Conservation (phyloP, 345 rosid genomes). For the Lepidium sativum region DNA sequence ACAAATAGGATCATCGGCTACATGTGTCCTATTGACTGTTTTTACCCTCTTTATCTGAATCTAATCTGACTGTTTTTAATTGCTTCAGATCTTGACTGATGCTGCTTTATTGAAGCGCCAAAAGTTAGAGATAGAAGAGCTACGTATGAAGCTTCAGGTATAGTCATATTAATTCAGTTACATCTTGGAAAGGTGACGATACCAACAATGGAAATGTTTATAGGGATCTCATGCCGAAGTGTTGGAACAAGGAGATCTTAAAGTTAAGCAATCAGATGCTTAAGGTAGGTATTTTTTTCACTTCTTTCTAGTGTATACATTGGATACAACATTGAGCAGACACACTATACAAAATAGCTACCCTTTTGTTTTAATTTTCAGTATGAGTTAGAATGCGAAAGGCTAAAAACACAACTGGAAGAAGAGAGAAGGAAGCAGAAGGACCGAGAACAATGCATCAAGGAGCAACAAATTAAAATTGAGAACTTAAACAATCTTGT, state of each 20-base stretch:
- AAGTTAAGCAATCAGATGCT: slow-evolving; percentile 88
- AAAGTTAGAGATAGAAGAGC: slow-evolving; percentile 90
- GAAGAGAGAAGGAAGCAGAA: slow-evolving; percentile 75
- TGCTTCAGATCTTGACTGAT: slow-evolving; percentile 79
- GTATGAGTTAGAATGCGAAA: slow-evolving; percentile 88
- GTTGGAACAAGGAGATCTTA: slow-evolving; percentile 82
- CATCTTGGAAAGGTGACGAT: neutral
- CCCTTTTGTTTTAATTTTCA: slow-evolving; percentile 30
- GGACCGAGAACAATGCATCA: slow-evolving; percentile 55
- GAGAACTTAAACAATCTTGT: slow-evolving; percentile 46
- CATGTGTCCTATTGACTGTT: neutral
- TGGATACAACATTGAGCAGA: neutral
- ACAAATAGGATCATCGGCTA: neutral
- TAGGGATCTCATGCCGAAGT: slow-evolving; percentile 92
- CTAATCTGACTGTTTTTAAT: slow-evolving; percentile 22
- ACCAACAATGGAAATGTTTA: neutral
- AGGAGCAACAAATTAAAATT: slow-evolving; percentile 62
- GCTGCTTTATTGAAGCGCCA: slow-evolving; percentile 88
- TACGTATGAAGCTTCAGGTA: slow-evolving; percentile 81
- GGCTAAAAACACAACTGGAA: slow-evolving; percentile 74
- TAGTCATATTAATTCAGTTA: slow-evolving; percentile 2
- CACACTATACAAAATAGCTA: neutral
- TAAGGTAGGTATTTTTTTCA: slow-evolving; percentile 43
- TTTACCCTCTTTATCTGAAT: neutral
- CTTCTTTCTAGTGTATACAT: neutral